phyloP scores from a whole-genome alignment of 148 eudicot species.

The Chenopodium berlandieri region DNA sequence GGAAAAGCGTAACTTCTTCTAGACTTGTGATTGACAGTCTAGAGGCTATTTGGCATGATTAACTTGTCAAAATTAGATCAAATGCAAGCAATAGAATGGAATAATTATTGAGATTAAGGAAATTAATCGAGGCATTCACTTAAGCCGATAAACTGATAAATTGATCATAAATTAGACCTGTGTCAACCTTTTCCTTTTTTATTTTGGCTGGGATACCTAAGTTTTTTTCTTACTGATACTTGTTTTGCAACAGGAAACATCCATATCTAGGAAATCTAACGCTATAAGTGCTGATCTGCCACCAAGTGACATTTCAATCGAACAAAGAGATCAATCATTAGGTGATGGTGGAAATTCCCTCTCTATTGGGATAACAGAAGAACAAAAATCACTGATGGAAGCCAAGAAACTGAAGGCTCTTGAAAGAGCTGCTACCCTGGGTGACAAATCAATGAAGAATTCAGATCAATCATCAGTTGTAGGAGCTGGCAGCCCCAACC shows the following conservation, averaged over 20 bases:
- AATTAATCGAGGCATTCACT: not conserved
- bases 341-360: constrained; percentile 16
- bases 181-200: not conserved
- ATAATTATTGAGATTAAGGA: not conserved
- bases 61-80: not conserved
- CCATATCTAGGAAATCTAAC: constrained; percentile 19
- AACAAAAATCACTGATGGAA: constrained; percentile 64
- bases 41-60: not conserved
- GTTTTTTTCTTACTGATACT: not conserved
- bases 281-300: constrained; percentile 22
- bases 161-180: not conserved
- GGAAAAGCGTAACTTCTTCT: not conserved
- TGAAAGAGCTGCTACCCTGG: constrained; percentile 56
- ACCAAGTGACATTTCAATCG: constrained; percentile 13
- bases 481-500: constrained; percentile 12
- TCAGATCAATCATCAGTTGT: constrained; percentile 8
- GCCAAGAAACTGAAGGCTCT: constrained; percentile 60
- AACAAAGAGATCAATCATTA: constrained; percentile 23
- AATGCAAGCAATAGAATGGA: not conserved
- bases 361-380: constrained; percentile 41
- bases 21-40: not conserved
- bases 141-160: not conserved
- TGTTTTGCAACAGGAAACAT: constrained; percentile 40
- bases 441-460: not conserved
- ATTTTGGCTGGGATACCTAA: not conserved